Percentiles rank a stretch among this genome's conserved stretches.
Conservation (phyloP, 345 rosid species). For the Trapa incisa region DNA sequence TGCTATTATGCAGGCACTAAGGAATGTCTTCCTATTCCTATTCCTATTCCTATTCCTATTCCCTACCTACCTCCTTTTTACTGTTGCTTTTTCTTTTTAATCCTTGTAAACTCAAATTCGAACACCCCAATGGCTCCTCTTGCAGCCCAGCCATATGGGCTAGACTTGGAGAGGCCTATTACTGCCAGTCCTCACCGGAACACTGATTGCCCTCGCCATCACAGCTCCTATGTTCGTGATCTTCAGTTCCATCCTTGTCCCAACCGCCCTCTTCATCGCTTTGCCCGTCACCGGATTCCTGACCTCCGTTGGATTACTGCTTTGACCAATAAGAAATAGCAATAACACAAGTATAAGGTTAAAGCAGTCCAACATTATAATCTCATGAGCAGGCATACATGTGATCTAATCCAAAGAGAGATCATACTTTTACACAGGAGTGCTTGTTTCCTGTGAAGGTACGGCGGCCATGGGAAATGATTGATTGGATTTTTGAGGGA, state of each 20-base stretch:
- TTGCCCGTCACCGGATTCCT: slow-evolving; percentile 26
- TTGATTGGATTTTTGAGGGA: slow-evolving; percentile 22
- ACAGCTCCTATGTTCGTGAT: slow-evolving; percentile 31
- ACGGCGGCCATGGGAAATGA: slow-evolving; percentile 10
- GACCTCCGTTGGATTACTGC: slow-evolving; percentile 34
- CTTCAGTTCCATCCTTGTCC: slow-evolving; percentile 34
- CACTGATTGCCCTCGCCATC: slow-evolving; percentile 22
- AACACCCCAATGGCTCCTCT: no score
- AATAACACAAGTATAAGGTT: no score
- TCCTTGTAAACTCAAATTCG: no score
- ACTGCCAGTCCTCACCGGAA: slow-evolving; percentile 12
- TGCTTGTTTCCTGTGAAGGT: slow-evolving; percentile 9
- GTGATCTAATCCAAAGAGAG: neutral
- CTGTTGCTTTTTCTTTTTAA: no score
- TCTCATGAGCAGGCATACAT: no score
- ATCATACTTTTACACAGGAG: neutral
- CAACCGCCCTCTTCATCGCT: slow-evolving; percentile 23
- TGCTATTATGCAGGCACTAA: neutral
- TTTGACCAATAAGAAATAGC: neutral
- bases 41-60: neutral
- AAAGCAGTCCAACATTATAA: no score
- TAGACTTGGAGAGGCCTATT: no score
- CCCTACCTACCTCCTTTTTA: no score
- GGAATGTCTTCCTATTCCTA: neutral
- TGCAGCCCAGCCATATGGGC: no score